Percentiles rank a stretch among this genome's conserved stretches.
Conservation (phyloP, 225 moss, liverwort and hornwort genomes). For the Thuidium tamariscinum region DNA sequence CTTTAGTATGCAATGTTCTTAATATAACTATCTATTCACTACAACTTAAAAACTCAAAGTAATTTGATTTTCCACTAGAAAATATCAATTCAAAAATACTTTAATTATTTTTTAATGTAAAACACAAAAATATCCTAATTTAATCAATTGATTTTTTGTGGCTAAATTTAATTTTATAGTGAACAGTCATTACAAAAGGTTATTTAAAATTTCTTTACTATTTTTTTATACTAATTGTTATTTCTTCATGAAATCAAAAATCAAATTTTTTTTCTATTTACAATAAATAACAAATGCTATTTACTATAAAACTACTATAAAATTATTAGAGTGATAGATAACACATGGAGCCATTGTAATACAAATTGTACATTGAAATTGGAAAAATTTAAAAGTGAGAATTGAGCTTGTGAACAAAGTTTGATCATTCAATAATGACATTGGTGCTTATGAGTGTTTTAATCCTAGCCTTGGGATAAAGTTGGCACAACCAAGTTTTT, state of each 20-base stretch:
- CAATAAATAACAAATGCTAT: neutral
- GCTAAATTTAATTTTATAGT: neutral
- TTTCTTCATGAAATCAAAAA: neutral
- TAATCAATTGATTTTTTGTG: neutral
- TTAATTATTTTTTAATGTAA: no score
- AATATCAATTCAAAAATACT: neutral
- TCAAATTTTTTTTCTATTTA: neutral
- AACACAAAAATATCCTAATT: neutral
- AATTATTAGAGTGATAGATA: neutral
- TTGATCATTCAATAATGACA: neutral
- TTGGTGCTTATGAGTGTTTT: neutral
- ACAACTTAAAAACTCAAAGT: neutral
- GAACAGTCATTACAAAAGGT: neutral
- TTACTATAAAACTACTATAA: neutral
- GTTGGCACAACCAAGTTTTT: accelerated
- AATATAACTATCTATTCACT: neutral
- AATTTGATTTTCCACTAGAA: neutral
- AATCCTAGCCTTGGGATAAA: no score
- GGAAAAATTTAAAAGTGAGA: neutral
- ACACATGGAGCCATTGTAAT: neutral
- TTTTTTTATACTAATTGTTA: neutral
- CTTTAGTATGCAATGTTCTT: neutral
- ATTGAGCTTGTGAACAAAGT: neutral
- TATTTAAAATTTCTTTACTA: neutral
- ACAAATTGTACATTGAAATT: neutral